Percentiles rank a stretch among this genome's conserved stretches.
Evolutionary conservation across 1,284 basidiomycete species (phyloP).

Genomic region (Somion occarium): DNA sequence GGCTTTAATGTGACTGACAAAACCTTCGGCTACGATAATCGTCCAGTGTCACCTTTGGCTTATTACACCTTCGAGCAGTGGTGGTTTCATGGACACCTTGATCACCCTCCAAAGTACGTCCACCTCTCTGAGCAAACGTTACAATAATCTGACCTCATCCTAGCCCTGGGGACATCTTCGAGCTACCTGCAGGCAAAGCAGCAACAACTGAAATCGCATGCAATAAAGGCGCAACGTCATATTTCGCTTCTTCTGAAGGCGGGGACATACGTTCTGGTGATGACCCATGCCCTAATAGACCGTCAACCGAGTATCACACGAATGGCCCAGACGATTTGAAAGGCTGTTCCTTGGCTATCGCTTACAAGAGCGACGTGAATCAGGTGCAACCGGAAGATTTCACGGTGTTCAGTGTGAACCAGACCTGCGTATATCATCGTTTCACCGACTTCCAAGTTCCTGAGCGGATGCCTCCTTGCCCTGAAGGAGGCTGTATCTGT

Average conservation of each 20-base stretch:
- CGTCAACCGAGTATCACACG: conserved; percentile 47
- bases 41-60: conserved; percentile 49
- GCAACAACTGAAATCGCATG: conserved; percentile 50
- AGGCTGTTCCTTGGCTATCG: conserved; percentile 69
- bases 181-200: conserved; percentile 49
- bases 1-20: conserved; percentile 54
- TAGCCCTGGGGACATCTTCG: conserved; percentile 43
- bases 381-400: conserved; percentile 64
- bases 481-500: conserved; percentile 60
- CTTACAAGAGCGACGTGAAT: conserved; percentile 59
- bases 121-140: neutral
- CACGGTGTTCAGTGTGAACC: conserved; percentile 69
- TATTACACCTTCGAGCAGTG: conserved; percentile 51
- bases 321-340: conserved; percentile 49
- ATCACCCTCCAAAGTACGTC: conserved; percentile 43
- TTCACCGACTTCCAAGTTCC: conserved; percentile 69
- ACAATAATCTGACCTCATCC: neutral
- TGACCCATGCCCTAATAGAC: conserved; percentile 47
- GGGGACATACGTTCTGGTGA: conserved; percentile 44
- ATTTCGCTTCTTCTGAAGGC: conserved; percentile 42
- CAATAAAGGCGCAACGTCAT: conserved; percentile 53
- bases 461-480: conserved; percentile 63
- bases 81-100: conserved; percentile 67
- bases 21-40: conserved; percentile 48
- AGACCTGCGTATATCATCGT: conserved; percentile 66